A percentile compares a stretch with the other conserved stretches of the same genome.
phyloP scores from a whole-genome alignment of 495 filamentous ascomycete species.

The Xylaria acuta region DNA sequence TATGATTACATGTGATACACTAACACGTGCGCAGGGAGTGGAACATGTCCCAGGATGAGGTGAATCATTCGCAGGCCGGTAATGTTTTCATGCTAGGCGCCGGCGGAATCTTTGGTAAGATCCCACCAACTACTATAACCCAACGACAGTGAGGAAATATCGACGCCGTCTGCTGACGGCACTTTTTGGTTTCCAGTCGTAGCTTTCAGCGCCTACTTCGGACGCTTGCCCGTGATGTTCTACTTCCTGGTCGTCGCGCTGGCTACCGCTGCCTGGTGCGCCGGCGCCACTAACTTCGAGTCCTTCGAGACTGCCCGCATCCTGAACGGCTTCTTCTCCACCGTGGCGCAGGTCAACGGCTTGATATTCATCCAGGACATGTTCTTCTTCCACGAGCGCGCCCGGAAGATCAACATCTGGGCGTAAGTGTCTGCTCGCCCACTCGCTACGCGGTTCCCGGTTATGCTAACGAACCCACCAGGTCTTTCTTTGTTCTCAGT shows the following conservation, averaged over 20 bases:
- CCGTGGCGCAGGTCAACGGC: slow-evolving; percentile 57
- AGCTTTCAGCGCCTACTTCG: slow-evolving; percentile 62
- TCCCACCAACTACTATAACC: neutral
- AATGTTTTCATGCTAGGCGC: slow-evolving; percentile 65
- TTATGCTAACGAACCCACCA: slow-evolving; percentile 4
- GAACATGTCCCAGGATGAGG: slow-evolving; percentile 53
- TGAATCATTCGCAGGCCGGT: slow-evolving; percentile 62
- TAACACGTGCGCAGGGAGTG: slow-evolving; percentile 43
- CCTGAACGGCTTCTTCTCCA: slow-evolving; percentile 69
- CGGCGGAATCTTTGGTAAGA: slow-evolving; percentile 56
- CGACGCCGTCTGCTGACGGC: neutral
- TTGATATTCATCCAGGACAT: slow-evolving; percentile 71
- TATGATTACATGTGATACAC: neutral
- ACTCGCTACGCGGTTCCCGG: slow-evolving; percentile 43
- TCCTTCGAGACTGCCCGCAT: slow-evolving; percentile 66
- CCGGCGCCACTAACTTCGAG: slow-evolving; percentile 57
- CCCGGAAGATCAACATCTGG: slow-evolving; percentile 70
- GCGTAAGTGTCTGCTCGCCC: slow-evolving; percentile 33
- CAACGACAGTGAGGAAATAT: neutral
- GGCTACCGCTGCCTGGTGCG: slow-evolving; percentile 60
- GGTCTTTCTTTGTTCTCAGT: slow-evolving; percentile 52
- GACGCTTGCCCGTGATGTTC: slow-evolving; percentile 66
- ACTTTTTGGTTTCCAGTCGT: slow-evolving; percentile 45
- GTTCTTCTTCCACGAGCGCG: slow-evolving; percentile 70
- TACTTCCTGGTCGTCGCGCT: slow-evolving; percentile 59